Conservation (phyloP, 805 yeast genomes). For the Ogataea methylovora region DNA sequence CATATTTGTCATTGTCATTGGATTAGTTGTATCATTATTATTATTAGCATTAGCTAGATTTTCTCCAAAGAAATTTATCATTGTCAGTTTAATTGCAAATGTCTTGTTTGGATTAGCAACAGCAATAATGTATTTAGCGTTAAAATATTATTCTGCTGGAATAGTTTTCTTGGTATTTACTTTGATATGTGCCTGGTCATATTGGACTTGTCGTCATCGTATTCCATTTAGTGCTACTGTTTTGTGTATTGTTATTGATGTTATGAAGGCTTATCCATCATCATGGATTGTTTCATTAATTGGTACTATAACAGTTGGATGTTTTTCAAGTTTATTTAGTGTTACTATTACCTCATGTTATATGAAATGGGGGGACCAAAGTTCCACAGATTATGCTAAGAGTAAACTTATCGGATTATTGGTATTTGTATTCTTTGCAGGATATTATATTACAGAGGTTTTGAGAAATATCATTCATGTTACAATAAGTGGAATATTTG, state of each 20-base stretch:
- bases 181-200: slow-evolving; percentile 55
- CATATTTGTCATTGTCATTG: slow-evolving; percentile 54
- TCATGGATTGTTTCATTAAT: slow-evolving; percentile 44
- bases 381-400: slow-evolving; percentile 9
- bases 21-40: slow-evolving; percentile 47
- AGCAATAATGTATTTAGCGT: slow-evolving; percentile 63
- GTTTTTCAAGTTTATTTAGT: slow-evolving; percentile 59
- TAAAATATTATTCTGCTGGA: slow-evolving; percentile 73
- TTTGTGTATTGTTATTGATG: slow-evolving; percentile 61
- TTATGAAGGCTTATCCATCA: slow-evolving; percentile 59
- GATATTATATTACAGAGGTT: slow-evolving; percentile 78
- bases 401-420: slow-evolving; percentile 32
- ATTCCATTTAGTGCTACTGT: slow-evolving; percentile 72
- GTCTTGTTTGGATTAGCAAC: slow-evolving; percentile 67
- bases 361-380: slow-evolving; percentile 50
- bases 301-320: slow-evolving; percentile 37
- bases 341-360: slow-evolving; percentile 68
- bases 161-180: slow-evolving; percentile 49
- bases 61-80: slow-evolving; percentile 61
- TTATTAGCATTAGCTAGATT: slow-evolving; percentile 57
- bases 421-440: slow-evolving; percentile 74
- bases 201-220: slow-evolving; percentile 63
- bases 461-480: slow-evolving; percentile 77
- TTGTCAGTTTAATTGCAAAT: slow-evolving; percentile 60
- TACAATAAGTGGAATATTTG: slow-evolving; percentile 76